phyloP scores from a whole-genome alignment of 305 asterid genomes.

The Lippia alba region DNA sequence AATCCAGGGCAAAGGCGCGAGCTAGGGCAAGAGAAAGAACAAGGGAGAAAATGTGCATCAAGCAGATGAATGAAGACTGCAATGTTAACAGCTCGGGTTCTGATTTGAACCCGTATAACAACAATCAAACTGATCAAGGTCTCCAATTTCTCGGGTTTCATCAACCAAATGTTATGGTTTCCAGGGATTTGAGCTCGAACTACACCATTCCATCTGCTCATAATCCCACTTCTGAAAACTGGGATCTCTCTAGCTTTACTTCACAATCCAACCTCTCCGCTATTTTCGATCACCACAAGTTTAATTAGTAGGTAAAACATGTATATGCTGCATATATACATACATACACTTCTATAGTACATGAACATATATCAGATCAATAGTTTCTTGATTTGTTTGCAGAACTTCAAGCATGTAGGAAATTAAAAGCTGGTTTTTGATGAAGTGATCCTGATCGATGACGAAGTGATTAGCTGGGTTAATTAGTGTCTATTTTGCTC shows the following conservation, averaged over 20 bases:
- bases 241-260: slow-evolving; percentile 47
- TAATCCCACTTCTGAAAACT: slow-evolving; percentile 33
- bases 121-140: slow-evolving; percentile 27
- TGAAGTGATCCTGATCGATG: slow-evolving; percentile 18
- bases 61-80: slow-evolving; percentile 38
- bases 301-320: slow-evolving; percentile 47
- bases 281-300: slow-evolving; percentile 46
- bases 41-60: slow-evolving; percentile 57
- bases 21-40: slow-evolving; percentile 92
- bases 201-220: slow-evolving; percentile 35
- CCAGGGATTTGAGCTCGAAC: slow-evolving; percentile 35
- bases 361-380: background rate
- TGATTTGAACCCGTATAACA: slow-evolving; percentile 22
- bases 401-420: slow-evolving; percentile 45
- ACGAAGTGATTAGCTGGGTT: too few relatives aligned
- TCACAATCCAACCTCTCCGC: slow-evolving; percentile 49
- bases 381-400: background rate
- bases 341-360: background rate
- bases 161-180: slow-evolving; percentile 40
- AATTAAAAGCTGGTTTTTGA: slow-evolving; percentile 12
- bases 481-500: slow-evolving; percentile 12
- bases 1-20: slow-evolving; percentile 79
- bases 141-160: slow-evolving; percentile 42
- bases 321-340: background rate
- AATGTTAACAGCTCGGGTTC: background rate